A percentile compares a stretch with the other conserved stretches of the same genome.
These are phyloP conservation scores for Venturia nashicola DNA, from an alignment of 2,329 filamentous ascomycete genomes.

Conservation along the genomic window DNA sequence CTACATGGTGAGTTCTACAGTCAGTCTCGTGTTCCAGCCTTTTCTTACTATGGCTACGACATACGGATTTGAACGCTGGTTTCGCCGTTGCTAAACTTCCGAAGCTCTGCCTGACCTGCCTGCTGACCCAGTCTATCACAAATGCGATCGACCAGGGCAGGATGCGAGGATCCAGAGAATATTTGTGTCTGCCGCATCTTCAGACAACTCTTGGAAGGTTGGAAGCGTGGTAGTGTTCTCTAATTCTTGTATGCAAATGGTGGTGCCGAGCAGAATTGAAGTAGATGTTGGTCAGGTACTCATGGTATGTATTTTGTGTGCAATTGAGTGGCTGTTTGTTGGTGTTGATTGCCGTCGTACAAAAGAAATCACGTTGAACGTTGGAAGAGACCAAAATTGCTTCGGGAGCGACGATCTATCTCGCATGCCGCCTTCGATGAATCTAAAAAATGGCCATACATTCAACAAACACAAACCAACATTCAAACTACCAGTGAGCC, in stretches of 20 bases:
- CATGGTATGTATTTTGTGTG: background rate
- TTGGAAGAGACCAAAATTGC: background rate
- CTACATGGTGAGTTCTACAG: slow-evolving; percentile 17
- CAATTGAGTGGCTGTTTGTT: background rate
- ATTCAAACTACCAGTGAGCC: background rate
- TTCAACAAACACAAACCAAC: background rate
- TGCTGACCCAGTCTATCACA: slow-evolving; percentile 52
- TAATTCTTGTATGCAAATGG: background rate
- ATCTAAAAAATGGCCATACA: background rate
- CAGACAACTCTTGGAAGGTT: background rate
- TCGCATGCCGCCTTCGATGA: background rate
- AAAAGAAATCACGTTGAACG: background rate
- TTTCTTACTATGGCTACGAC: background rate
- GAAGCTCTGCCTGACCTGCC: slow-evolving; percentile 46
- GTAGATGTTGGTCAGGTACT: background rate
- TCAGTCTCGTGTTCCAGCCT: background rate
- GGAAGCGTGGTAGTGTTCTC: background rate
- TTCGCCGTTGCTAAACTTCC: slow-evolving; percentile 59
- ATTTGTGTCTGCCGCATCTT: slow-evolving; percentile 54
- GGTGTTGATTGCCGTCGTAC: background rate
- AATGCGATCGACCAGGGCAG: slow-evolving; percentile 49
- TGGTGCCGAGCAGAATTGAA: background rate
- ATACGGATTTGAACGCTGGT: slow-evolving; percentile 54
- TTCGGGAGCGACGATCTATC: background rate
- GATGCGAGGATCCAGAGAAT: slow-evolving; percentile 55